A percentile compares a stretch with the other conserved stretches of the same genome.
Evolutionary conservation across 2,329 filamentous ascomycete species (phyloP).

Genomic region (Byssothecium circinans): DNA sequence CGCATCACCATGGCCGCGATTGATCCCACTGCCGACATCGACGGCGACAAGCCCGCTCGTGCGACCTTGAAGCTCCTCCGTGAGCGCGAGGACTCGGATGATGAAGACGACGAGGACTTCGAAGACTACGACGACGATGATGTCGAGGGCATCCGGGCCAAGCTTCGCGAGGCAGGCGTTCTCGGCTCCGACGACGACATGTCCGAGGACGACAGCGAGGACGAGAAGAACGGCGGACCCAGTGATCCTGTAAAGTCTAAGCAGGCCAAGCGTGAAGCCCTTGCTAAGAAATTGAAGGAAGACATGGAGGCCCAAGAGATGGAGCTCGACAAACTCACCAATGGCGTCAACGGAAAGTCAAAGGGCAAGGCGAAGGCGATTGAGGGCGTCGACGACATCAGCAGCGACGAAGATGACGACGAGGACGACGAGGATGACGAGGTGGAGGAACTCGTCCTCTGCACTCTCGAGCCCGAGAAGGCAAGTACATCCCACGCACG

Average conservation of each 20-base stretch:
- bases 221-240: slow-evolving; percentile 83
- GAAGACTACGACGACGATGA: slow-evolving; percentile 49
- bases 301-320: slow-evolving; percentile 70
- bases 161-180: slow-evolving; percentile 38
- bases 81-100: slow-evolving; percentile 62
- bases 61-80: slow-evolving; percentile 92
- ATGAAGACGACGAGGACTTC: slow-evolving; percentile 63
- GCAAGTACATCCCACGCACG: slow-evolving; percentile 59
- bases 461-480: slow-evolving; percentile 90
- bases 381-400: slow-evolving; percentile 72
- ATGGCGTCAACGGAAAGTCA: slow-evolving; percentile 54
- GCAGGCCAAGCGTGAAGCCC: slow-evolving; percentile 78
- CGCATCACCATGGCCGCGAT: slow-evolving; percentile 98
- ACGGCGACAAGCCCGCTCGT: slow-evolving; percentile 59
- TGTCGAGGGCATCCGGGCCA: slow-evolving; percentile 44
- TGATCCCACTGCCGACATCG: slow-evolving; percentile 74
- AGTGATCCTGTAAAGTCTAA: slow-evolving; percentile 89
- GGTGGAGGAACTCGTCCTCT: slow-evolving; percentile 90
- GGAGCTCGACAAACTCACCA: slow-evolving; percentile 64
- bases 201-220: slow-evolving; percentile 59
- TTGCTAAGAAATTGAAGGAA: slow-evolving; percentile 75
- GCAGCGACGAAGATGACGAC: slow-evolving; percentile 63
- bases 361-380: slow-evolving; percentile 57
- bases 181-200: slow-evolving; percentile 39
- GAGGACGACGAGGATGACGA: slow-evolving; percentile 57